Conservation (phyloP, 2,329 filamentous ascomycete species). For the Botrytis fabae region DNA sequence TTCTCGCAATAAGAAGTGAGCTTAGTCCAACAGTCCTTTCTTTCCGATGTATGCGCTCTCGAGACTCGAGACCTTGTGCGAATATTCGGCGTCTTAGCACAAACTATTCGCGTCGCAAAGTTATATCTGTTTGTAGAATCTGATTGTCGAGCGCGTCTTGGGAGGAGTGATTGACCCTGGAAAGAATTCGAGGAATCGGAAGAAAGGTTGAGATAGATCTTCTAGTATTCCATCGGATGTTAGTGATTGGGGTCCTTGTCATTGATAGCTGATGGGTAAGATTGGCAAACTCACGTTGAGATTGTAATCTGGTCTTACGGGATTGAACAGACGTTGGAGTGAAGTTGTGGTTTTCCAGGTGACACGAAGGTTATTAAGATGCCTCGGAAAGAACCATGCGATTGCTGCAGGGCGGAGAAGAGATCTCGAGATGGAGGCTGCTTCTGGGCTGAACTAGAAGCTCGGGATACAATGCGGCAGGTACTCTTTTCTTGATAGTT, state of each 20-base stretch:
- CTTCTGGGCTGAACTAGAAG: slow-evolving; percentile 24
- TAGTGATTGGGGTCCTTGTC: not conserved
- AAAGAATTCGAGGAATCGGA: not conserved
- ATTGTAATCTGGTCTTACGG: not conserved
- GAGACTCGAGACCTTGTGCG: not conserved
- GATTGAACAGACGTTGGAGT: slow-evolving; percentile 17
- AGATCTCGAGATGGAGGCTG: slow-evolving; percentile 23
- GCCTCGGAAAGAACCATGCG: slow-evolving; percentile 30
- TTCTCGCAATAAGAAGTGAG: not conserved
- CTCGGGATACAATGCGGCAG: slow-evolving; percentile 26
- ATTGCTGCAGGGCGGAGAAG: slow-evolving; percentile 20
- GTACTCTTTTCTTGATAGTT: slow-evolving; percentile 21
- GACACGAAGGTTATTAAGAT: slow-evolving; percentile 27
- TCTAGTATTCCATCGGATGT: not conserved
- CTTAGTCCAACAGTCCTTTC: not conserved
- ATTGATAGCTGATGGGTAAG: not conserved
- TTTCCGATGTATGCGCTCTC: not conserved
- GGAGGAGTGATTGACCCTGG: not conserved
- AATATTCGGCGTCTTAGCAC: not conserved
- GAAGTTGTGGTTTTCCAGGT: slow-evolving; percentile 27
- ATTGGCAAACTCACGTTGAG: slow-evolving; percentile 15
- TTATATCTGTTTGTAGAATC: not conserved
- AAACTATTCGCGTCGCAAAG: slow-evolving; percentile 1
- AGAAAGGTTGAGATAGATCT: not conserved
- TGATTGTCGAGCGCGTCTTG: not conserved